Conservation (phyloP, 2,329 filamentous ascomycete genomes). For the Verticillium klebahnii region DNA sequence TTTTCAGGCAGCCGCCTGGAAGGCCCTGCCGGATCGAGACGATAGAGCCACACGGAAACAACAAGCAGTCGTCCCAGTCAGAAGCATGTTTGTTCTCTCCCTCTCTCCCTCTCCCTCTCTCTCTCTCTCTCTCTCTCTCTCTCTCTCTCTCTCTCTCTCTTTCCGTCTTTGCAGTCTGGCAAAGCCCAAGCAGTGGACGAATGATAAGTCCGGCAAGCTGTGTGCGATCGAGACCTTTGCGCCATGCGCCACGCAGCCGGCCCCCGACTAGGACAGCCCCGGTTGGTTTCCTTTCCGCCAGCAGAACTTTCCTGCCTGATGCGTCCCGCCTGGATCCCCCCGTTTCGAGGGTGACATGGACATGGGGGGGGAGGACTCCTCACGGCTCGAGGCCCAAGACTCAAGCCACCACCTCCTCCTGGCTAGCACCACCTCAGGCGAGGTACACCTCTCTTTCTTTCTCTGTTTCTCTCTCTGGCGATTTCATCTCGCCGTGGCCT, state of each 20-base stretch:
- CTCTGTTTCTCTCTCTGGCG: background rate
- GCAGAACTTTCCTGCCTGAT: background rate
- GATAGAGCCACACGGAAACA: background rate
- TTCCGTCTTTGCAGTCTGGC: background rate
- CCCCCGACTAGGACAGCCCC: background rate
- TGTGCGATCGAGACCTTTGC: background rate
- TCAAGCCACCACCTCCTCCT: background rate
- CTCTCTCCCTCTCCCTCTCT: background rate
- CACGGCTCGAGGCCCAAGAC: background rate
- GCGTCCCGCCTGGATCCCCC: background rate
- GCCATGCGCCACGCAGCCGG: background rate
- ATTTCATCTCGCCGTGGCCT: background rate
- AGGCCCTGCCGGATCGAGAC: background rate
- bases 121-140: background rate
- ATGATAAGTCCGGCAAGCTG: background rate
- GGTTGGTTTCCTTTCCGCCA: background rate
- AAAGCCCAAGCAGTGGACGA: background rate
- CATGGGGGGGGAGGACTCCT: background rate
- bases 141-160: background rate
- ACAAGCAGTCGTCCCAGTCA: background rate
- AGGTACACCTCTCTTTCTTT: background rate
- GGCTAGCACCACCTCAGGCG: background rate
- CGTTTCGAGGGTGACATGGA: background rate
- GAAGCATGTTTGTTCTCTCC: background rate
- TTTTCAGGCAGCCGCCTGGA: background rate